Percentiles rank a stretch among this genome's conserved stretches.
Conservation (phyloP, 2,329 filamentous ascomycete genomes). For the Diaporthe citriasiana region DNA sequence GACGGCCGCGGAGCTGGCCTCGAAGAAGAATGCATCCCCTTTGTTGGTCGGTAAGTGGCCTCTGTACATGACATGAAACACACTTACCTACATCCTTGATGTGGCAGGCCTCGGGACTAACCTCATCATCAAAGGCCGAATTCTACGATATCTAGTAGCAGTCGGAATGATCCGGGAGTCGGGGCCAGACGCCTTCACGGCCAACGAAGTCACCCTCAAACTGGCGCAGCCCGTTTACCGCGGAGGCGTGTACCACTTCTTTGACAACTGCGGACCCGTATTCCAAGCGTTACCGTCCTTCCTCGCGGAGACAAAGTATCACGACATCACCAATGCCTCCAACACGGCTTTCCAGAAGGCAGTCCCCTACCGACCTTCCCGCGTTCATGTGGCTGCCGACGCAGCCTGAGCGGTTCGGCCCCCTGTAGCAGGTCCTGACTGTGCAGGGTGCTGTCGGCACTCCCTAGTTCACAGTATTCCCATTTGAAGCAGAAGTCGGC, state of each 20-base stretch:
- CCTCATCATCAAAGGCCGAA: background rate
- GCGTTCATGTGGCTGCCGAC: slow-evolving; percentile 47
- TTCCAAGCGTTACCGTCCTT: slow-evolving; percentile 44
- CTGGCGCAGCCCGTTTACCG: slow-evolving; percentile 39
- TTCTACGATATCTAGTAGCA: slow-evolving; percentile 18
- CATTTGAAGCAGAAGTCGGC: slow-evolving; percentile 42
- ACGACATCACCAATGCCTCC: slow-evolving; percentile 44
- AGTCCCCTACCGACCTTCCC: slow-evolving; percentile 45
- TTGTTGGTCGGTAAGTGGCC: slow-evolving; percentile 3
- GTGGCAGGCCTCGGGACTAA: background rate
- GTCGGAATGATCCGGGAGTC: slow-evolving; percentile 36
- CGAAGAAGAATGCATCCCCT: slow-evolving; percentile 15
- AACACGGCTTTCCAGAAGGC: slow-evolving; percentile 48
- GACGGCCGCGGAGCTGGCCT: slow-evolving; percentile 4
- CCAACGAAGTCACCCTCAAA: slow-evolving; percentile 35
- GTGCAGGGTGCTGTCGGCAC: slow-evolving; percentile 44
- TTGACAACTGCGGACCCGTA: slow-evolving; percentile 44
- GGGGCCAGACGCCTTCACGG: slow-evolving; percentile 35
- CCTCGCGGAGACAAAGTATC: slow-evolving; percentile 45
- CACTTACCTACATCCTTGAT: background rate
- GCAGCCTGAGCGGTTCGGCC: slow-evolving; percentile 44
- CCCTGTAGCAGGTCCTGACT: slow-evolving; percentile 47
- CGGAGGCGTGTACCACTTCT: slow-evolving; percentile 44
- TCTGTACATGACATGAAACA: background rate
- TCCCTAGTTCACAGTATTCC: slow-evolving; percentile 46